These are phyloP conservation scores for Pichia kudriavzevii DNA, from an alignment of 1,139 yeast species.

Conservation along the genomic window DNA sequence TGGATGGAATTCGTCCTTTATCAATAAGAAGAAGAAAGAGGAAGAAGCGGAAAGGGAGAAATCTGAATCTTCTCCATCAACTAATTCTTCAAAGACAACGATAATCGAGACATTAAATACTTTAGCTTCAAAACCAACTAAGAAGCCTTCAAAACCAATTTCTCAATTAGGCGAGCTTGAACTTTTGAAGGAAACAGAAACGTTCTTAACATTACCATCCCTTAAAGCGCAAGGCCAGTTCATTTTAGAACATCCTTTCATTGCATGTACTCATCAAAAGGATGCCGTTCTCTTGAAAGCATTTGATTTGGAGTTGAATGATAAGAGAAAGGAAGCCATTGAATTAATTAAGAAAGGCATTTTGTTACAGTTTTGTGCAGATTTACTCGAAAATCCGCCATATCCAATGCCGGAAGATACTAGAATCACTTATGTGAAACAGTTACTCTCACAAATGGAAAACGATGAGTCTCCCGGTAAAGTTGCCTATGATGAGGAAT, in stretches of 20 bases:
- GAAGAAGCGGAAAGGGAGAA: slow-evolving; percentile 22
- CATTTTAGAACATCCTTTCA: slow-evolving; percentile 53
- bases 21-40: slow-evolving; percentile 47
- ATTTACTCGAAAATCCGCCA: slow-evolving; percentile 27
- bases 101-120: slow-evolving; percentile 33
- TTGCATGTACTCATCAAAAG: slow-evolving; percentile 77
- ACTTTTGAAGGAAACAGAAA: slow-evolving; percentile 54
- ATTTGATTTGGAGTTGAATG: slow-evolving; percentile 70
- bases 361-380: slow-evolving; percentile 67
- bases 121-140: too few species aligned
- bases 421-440: slow-evolving; percentile 47
- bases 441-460: slow-evolving; percentile 61
- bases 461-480: slow-evolving; percentile 51
- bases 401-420: slow-evolving; percentile 23
- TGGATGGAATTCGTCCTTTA: slow-evolving; percentile 83
- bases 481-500: slow-evolving; percentile 65
- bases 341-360: slow-evolving; percentile 75
- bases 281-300: slow-evolving; percentile 93
- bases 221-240: slow-evolving; percentile 43
- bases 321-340: slow-evolving; percentile 44
- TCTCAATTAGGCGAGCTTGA: slow-evolving; percentile 35
- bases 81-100: slow-evolving; percentile 10
- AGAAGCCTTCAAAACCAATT: slow-evolving; percentile 26
- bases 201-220: slow-evolving; percentile 52
- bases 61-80: slow-evolving; percentile 20